These are phyloP conservation scores for Sporopachydermia lactativora DNA, from an alignment of 805 yeast genomes.

Conservation along the genomic window DNA sequence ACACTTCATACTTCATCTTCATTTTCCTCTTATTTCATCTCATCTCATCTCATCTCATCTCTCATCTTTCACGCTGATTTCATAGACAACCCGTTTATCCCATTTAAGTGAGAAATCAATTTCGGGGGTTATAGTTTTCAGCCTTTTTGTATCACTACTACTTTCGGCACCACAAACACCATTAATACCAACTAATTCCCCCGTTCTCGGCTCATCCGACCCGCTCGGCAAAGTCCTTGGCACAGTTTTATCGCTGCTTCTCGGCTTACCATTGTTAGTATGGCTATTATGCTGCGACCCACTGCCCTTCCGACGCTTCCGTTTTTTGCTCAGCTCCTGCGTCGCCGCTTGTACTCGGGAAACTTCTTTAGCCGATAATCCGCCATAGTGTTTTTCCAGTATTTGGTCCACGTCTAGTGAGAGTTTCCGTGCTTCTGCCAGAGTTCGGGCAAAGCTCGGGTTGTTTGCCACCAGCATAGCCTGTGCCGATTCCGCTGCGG, in stretches of 20 bases:
- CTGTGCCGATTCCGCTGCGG: conserved; percentile 5
- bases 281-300: not conserved
- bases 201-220: not conserved
- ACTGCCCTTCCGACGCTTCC: not conserved
- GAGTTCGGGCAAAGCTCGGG: conserved; percentile 12
- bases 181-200: not conserved
- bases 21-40: too few species aligned
- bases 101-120: conserved; percentile 1
- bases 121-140: not conserved
- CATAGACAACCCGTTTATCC: conserved; percentile 5
- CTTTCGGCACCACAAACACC: too few species aligned
- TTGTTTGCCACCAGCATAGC: too few species aligned
- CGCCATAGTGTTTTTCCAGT: conserved; percentile 4
- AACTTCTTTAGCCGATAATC: not conserved
- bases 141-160: too few species aligned
- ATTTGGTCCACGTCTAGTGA: conserved; percentile 10
- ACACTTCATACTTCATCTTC: too few species aligned
- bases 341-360: not conserved
- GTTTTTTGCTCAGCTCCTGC: not conserved
- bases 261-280: not conserved
- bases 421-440: conserved; percentile 13
- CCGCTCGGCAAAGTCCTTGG: not conserved
- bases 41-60: too few species aligned
- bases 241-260: conserved; percentile 1
- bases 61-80: conserved; percentile 10